Evolutionary conservation across 164 flowering plant species (phyloP).

Genomic region (Aristolochia fimbriata): DNA sequence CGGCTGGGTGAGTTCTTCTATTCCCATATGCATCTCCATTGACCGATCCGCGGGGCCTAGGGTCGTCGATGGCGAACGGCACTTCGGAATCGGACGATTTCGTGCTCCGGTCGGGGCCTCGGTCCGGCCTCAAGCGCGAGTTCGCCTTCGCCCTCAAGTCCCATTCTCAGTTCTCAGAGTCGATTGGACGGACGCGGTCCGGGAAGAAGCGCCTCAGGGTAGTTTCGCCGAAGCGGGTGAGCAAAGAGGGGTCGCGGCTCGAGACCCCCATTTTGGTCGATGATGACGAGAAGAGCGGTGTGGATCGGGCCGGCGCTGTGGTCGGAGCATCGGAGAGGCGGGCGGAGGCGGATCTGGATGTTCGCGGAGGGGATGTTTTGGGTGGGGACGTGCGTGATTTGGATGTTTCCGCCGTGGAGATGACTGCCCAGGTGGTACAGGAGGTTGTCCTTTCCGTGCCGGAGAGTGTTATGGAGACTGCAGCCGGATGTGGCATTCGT

Average conservation of each 20-base stretch:
- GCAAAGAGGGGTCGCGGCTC: not conserved
- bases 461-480: not conserved
- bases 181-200: slow-evolving; percentile 15
- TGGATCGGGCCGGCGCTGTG: not conserved
- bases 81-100: slow-evolving; percentile 13
- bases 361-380: not conserved
- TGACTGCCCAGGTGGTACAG: not conserved
- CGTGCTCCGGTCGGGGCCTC: slow-evolving; percentile 12
- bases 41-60: not conserved
- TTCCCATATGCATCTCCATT: not conserved
- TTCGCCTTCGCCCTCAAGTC: slow-evolving; percentile 19
- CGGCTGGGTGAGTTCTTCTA: not conserved
- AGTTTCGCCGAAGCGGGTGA: not conserved
- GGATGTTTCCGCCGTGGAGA: not conserved
- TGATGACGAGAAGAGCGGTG: not conserved
- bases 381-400: not conserved
- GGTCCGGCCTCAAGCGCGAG: slow-evolving; percentile 26
- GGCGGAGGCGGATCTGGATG: no score
- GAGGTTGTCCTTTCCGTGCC: not conserved
- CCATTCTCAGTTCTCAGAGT: slow-evolving; percentile 17
- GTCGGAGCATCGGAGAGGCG: no score
- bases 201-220: not conserved
- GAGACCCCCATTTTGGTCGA: slow-evolving; percentile 4
- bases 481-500: not conserved
- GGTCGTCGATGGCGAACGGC: slow-evolving; percentile 15